Percentiles rank a stretch among this genome's conserved stretches.
These are phyloP conservation scores for Phytopythium ostracodes DNA, from an alignment of 352 stramenopile genomes.

Conservation along the genomic window DNA sequence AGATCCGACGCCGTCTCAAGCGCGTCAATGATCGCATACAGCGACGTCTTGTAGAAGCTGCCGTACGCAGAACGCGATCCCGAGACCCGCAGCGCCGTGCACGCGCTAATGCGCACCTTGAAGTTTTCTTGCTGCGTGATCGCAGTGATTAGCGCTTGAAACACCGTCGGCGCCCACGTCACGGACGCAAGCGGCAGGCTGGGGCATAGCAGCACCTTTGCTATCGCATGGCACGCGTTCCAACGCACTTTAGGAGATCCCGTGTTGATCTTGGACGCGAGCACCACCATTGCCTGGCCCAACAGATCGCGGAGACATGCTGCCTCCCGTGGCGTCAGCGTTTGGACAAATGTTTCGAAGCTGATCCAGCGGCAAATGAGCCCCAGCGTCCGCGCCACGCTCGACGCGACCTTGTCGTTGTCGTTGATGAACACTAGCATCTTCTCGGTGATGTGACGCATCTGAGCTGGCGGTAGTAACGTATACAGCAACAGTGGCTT, in stretches of 20 bases:
- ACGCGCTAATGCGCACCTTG: conserved; percentile 84
- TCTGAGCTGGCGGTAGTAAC: conserved; percentile 53
- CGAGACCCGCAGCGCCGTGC: conserved; percentile 71
- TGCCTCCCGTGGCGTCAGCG: conserved; percentile 25
- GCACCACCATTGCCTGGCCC: conserved; percentile 58
- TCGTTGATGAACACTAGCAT: conserved; percentile 84
- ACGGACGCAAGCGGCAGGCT: conserved; percentile 70
- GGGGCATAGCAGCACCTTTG: conserved; percentile 79
- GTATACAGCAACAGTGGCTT: conserved; percentile 49
- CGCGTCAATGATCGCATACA: conserved; percentile 66
- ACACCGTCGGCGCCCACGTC: conserved; percentile 71
- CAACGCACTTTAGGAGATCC: conserved; percentile 83
- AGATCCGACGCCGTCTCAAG: conserved; percentile 82
- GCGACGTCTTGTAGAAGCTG: conserved; percentile 58
- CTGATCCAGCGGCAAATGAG: conserved; percentile 80
- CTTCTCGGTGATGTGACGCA: conserved; percentile 73
- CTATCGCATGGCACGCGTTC: conserved; percentile 87
- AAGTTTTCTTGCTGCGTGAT: conserved; percentile 88
- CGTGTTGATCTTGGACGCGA: conserved; percentile 71
- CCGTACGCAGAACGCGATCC: conserved; percentile 65
- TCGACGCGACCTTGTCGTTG: conserved; percentile 88
- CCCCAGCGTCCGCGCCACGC: conserved; percentile 71
- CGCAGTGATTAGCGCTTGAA: conserved; percentile 70
- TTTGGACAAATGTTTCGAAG: conserved; percentile 54
- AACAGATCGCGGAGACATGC: conserved; percentile 49